These are phyloP conservation scores for Alternaria longipes DNA, from an alignment of 2,329 filamentous ascomycete genomes.

Conservation along the genomic window DNA sequence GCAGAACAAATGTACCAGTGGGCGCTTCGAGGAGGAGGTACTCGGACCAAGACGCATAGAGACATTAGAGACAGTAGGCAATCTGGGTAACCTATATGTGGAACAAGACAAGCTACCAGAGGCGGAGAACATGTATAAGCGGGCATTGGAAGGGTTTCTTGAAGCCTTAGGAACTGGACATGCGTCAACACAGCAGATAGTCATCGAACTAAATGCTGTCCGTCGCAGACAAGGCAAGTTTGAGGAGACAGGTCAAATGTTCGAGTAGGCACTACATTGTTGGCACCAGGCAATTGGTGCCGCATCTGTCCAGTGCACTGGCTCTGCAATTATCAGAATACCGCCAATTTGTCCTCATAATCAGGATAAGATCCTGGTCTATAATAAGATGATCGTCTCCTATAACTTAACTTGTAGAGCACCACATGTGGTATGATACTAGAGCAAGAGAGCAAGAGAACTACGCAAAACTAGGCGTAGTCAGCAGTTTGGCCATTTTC, in stretches of 20 bases:
- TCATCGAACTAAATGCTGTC: no score
- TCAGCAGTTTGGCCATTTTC: constrained; percentile 21
- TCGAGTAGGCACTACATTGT: neutral
- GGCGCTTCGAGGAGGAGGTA: constrained; percentile 3
- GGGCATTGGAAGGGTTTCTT: no score
- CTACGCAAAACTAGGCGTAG: constrained; percentile 19
- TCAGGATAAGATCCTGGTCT: no score
- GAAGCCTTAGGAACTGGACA: no score
- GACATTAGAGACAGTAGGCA: constrained; percentile 24
- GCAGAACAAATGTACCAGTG: constrained; percentile 6
- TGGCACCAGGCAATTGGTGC: no score
- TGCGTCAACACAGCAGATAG: no score
- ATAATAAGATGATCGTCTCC: no score
- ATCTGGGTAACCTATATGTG: constrained; percentile 30
- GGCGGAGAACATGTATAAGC: no score
- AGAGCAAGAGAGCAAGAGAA: constrained; percentile 5
- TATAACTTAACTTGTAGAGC: no score
- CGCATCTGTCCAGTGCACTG: no score
- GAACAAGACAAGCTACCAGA: constrained; percentile 18
- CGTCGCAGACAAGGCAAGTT: neutral
- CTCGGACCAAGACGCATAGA: neutral
- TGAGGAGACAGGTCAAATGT: constrained; percentile 6
- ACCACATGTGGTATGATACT: neutral
- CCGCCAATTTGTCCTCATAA: no score
- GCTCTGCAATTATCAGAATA: no score